A percentile compares a stretch with the other conserved stretches of the same genome.
These are phyloP conservation scores for Didymella arachidicola DNA, from an alignment of 2,329 filamentous ascomycete genomes.

Conservation along the genomic window DNA sequence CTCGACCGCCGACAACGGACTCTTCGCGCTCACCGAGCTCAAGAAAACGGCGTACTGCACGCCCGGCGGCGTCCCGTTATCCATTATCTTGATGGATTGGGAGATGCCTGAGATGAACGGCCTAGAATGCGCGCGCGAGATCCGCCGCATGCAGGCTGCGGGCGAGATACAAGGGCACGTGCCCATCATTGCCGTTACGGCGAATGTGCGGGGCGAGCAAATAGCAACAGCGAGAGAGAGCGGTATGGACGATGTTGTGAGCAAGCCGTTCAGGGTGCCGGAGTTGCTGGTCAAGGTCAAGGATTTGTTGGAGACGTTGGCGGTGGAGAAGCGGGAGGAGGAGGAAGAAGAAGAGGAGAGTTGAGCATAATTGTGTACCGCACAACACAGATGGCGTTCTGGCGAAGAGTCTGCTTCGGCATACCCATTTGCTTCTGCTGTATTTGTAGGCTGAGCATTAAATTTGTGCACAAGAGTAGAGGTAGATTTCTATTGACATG, in stretches of 20 bases:
- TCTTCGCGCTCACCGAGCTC: slow-evolving; percentile 41
- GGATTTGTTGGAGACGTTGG: slow-evolving; percentile 28
- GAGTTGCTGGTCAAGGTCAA: slow-evolving; percentile 43
- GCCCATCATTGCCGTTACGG: slow-evolving; percentile 49
- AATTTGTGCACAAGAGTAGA: not conserved
- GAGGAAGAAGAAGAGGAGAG: not conserved
- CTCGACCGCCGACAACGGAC: slow-evolving; percentile 44
- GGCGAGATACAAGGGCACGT: slow-evolving; percentile 37
- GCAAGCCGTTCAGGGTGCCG: slow-evolving; percentile 46
- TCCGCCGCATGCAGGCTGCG: slow-evolving; percentile 41
- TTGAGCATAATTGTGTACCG: not conserved
- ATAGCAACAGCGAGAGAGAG: slow-evolving; percentile 39
- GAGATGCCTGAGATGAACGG: slow-evolving; percentile 54
- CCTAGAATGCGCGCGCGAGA: slow-evolving; percentile 42
- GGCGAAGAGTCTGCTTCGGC: slow-evolving; percentile 1
- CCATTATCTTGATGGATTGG: slow-evolving; percentile 48
- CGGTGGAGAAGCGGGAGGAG: not conserved
- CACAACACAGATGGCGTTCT: not conserved
- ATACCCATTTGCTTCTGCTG: slow-evolving; percentile 2
- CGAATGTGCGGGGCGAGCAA: slow-evolving; percentile 48
- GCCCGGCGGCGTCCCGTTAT: slow-evolving; percentile 30
- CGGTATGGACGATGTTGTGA: slow-evolving; percentile 49
- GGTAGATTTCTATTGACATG: not conserved
- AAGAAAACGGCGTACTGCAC: slow-evolving; percentile 27
- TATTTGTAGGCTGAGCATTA: slow-evolving; percentile 5